Base-by-base conservation (phyloP, 108 stramenopile species). In the Aurantiochytrium sp. region DNA sequence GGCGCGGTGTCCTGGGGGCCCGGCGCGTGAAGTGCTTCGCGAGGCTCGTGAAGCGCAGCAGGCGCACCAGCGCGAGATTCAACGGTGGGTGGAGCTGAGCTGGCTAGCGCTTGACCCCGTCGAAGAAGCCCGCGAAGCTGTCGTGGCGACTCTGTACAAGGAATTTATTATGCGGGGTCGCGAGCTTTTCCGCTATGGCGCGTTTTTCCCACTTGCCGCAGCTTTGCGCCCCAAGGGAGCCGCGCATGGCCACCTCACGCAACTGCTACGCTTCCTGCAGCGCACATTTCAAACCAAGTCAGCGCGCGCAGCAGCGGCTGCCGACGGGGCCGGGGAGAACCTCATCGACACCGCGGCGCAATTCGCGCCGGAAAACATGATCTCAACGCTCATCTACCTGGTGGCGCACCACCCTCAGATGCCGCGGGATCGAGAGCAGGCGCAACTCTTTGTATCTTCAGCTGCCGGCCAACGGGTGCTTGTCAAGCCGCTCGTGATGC, bases 71-170 rank as follows among this genome's bases (percentile, higher is more conserved):
- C 45, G 76, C 12, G 49, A 83, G 49, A 53, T 83, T 2, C 76
- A 83, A 23, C 45, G 76, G 19, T 83, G 76, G 76, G 76, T 83
- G n/a, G 76, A 83, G 51, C 76, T 83, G 76, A 53, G 76, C 5
- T 53, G 76, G 76, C 19, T 83, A 6, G 76, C 76, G 10, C 28
- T 83, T 8, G 76, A 83, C 51, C 76, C 76, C 19, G 51, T n/a
- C 51, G 51, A 53, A 12, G 76, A 47, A 6, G 51, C 51, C 3
- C 76, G 76, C n/a, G 76, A 83, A 45, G 76, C 45, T 6, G 44
- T 83, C 49, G 51, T 53, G n/a, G 51, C 45, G 51, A 47, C 45
- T 12, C 49, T 83, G 23, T 83, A 83, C 76, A 83, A 83, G 51
- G 49, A 83, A 4, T 83, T 83, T 45, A 83, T 83, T 83, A 83